Evolutionary conservation across 2,329 filamentous ascomycete genomes (phyloP).

Genomic region (Coniochaeta pulveracea): DNA sequence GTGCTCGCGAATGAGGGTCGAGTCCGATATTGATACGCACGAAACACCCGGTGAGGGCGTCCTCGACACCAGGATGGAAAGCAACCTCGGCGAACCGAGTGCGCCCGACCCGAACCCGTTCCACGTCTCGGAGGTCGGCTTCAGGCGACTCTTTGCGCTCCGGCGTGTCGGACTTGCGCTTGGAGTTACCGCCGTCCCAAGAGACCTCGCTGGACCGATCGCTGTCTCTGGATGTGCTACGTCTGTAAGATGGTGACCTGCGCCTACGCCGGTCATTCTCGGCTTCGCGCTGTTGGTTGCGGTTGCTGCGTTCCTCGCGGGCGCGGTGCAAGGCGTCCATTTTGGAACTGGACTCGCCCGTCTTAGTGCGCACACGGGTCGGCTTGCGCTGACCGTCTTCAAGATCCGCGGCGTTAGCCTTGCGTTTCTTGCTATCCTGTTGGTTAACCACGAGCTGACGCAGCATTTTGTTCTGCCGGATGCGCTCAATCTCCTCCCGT

Average conservation of each 20-base stretch:
- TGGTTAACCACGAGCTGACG: constrained; percentile 62
- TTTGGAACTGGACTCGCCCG: constrained; percentile 56
- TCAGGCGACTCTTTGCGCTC: constrained; percentile 51
- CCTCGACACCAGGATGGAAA: constrained; percentile 84
- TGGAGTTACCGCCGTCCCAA: constrained; percentile 48
- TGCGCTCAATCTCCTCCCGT: constrained; percentile 68
- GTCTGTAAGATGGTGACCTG: constrained; percentile 25
- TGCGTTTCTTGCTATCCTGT: constrained; percentile 64
- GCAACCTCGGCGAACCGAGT: constrained; percentile 83
- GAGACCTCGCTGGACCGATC: constrained; percentile 73
- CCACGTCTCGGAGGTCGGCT: constrained; percentile 68
- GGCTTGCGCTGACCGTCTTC: constrained; percentile 69
- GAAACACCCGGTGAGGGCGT: constrained; percentile 73
- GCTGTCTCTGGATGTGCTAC: constrained; percentile 42
- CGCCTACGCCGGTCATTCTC: constrained; percentile 44
- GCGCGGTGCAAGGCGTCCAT: constrained; percentile 60
- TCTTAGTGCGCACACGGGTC: constrained; percentile 58
- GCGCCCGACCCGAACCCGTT: constrained; percentile 73
- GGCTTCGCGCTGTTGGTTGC: constrained; percentile 50
- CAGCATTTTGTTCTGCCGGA: constrained; percentile 71
- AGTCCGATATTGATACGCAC: constrained; percentile 74
- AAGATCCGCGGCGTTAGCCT: constrained; percentile 57
- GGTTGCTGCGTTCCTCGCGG: constrained; percentile 53
- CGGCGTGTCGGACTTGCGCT: constrained; percentile 38
- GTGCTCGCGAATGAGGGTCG: constrained; percentile 43